Evolutionary conservation across 306 rosid species (phyloP).

Genomic region (Dryas alaskensis): DNA sequence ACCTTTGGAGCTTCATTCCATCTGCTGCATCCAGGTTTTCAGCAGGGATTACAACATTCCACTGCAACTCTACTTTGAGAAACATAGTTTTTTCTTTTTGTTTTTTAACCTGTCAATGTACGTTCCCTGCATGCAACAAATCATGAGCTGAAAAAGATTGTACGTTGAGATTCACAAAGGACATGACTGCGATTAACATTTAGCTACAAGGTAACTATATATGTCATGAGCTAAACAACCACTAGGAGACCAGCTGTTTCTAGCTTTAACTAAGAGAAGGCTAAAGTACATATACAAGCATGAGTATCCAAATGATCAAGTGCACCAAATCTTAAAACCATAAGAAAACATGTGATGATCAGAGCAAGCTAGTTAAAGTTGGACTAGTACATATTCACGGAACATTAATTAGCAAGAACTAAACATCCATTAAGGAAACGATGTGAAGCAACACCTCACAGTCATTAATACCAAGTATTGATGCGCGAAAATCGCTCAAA

Average conservation of each 20-base stretch:
- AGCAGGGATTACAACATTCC: conserved; percentile 78
- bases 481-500: too few species aligned
- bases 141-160: background rate
- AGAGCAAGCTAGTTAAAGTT: background rate
- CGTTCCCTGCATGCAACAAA: background rate
- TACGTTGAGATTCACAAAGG: background rate
- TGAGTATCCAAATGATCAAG: background rate
- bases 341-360: background rate
- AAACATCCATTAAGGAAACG: too few species aligned
- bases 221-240: background rate
- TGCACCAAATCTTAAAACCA: background rate
- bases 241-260: background rate
- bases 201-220: too few species aligned
- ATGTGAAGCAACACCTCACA: too few species aligned
- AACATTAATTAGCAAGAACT: too few species aligned
- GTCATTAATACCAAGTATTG: too few species aligned
- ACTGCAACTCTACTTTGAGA: conserved; percentile 68
- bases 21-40: conserved; percentile 50
- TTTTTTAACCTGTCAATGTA: conserved; percentile 23
- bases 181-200: too few species aligned
- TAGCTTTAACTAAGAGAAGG: background rate
- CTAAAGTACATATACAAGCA: background rate
- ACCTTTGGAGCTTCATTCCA: conserved; percentile 66
- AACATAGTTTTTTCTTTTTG: conserved; percentile 35
- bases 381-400: too few species aligned